phyloP scores from a whole-genome alignment of 148 eudicot species.

The Rheum nobile region DNA sequence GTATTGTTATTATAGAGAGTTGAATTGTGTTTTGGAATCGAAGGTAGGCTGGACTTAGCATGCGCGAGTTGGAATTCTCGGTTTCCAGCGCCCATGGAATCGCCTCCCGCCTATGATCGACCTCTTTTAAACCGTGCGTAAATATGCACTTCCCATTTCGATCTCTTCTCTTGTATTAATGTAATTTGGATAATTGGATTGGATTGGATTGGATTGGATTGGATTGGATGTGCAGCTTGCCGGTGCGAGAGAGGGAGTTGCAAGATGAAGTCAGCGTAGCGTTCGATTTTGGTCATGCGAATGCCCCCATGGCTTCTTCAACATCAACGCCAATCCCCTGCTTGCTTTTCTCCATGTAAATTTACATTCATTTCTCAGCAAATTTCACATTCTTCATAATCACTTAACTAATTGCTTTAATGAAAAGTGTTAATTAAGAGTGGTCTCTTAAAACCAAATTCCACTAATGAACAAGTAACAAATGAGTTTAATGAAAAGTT shows the following conservation, averaged over 20 bases:
- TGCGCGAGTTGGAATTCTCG: not conserved
- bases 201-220: too few relatives aligned
- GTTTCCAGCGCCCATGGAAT: not conserved
- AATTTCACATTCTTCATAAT: too few relatives aligned
- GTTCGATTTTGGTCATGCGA: not conserved
- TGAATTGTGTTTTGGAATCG: not conserved
- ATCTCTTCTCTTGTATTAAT: not conserved
- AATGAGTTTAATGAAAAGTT: too few relatives aligned
- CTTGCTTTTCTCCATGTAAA: not conserved
- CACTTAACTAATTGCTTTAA: too few relatives aligned
- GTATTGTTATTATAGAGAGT: too few relatives aligned
- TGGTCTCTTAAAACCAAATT: too few relatives aligned
- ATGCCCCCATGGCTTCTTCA: not conserved
- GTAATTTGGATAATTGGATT: too few relatives aligned
- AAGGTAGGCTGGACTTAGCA: not conserved
- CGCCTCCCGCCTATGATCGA: not conserved
- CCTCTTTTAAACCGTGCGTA: not conserved
- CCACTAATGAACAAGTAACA: too few relatives aligned
- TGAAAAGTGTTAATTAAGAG: too few relatives aligned
- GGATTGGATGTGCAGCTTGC: too few relatives aligned
- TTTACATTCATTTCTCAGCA: too few relatives aligned
- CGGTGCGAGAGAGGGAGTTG: constrained; percentile 3
- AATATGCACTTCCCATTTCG: too few relatives aligned
- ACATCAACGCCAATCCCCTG: not conserved
- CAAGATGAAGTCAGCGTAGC: not conserved